A percentile compares a stretch with the other conserved stretches of the same genome.
Evolutionary conservation across 225 moss, liverwort and hornwort species (phyloP).

Genomic region (Neckera pumila): DNA sequence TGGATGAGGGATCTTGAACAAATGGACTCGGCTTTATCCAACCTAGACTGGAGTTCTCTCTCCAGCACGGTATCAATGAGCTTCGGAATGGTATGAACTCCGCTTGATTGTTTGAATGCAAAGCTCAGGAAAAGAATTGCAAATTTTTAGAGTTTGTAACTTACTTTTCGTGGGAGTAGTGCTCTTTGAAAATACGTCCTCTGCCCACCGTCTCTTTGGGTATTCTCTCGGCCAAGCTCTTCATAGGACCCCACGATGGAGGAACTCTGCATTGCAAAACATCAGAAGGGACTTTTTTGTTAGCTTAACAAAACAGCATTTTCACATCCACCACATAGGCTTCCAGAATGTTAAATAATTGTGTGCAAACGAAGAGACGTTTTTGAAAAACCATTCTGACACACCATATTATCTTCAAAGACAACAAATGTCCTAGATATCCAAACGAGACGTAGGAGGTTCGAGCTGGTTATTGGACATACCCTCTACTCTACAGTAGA

Average conservation of each 20-base stretch:
- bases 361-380: not conserved
- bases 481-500: not conserved
- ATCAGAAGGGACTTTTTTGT: not conserved
- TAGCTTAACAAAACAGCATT: not conserved
- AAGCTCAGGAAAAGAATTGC: not conserved
- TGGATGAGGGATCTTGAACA: not conserved
- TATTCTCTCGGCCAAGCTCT: slow-evolving; percentile 21
- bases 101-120: not conserved
- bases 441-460: not conserved
- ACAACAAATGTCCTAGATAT: no score
- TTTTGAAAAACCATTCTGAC: not conserved
- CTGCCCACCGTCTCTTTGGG: slow-evolving; percentile 15
- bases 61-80: not conserved
- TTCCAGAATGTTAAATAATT: not conserved
- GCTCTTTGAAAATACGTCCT: slow-evolving; percentile 20
- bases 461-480: not conserved
- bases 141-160: not conserved
- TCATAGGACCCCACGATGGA: slow-evolving; percentile 30
- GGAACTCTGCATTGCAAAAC: slow-evolving; percentile 13
- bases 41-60: not conserved
- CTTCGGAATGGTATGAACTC: not conserved
- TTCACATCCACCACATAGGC: not conserved
- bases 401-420: not conserved
- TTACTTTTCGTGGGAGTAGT: slow-evolving; percentile 32
- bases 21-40: not conserved